Base-by-base conservation (phyloP, 768 basidiomycete species). In the Gelatoporia subvermispora region DNA sequence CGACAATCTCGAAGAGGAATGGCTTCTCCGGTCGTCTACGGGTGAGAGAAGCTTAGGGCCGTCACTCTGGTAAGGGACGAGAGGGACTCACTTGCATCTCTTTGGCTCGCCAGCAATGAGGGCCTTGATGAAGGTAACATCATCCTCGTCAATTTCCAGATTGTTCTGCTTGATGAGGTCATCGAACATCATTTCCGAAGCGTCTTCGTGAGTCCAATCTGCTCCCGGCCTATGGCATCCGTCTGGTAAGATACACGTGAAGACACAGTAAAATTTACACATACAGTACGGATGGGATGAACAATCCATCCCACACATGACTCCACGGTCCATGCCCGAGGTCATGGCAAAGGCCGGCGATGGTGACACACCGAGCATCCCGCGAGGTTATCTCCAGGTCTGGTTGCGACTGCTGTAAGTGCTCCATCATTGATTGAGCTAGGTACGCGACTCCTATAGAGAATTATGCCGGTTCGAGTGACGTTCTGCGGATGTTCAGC, bases 281-380 rank as follows among this genome's bases (percentile, higher is more conserved):
- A 57, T 58, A 88, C 88, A 79, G 53, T 1, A 79, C 81, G 3
- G 57, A 48, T 0, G 87, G 87, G 44, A 93, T 88, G 63, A 88
- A 90, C 45, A 71, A 59, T 7, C 69, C 67, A 53, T 93, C 89
- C 84, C 86, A 93, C 8, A 92, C 83, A 62, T 93, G 90, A 50
- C 81, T 85, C 82, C 85, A 91, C 0, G 89, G 89, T 0, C 90
- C 90, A 57, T 91, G 89, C 0, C 88, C 89, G 3, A 92, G 77
- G 63, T 92, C 89, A 56, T 92, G 90, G 48, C 88, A 90, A 2
- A 91, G 70, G 0, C 88, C 90, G 0, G 89, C 89, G 20, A 92
- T 69, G 49, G 86, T 83, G 16, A 92, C 82, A 50, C 90, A 92
- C 43, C 74, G 72, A 24, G 91, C 71, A 50, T 93, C 88, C 17